Conservation (phyloP, 129 eudicot genomes). For the Tanacetum coccineum region DNA sequence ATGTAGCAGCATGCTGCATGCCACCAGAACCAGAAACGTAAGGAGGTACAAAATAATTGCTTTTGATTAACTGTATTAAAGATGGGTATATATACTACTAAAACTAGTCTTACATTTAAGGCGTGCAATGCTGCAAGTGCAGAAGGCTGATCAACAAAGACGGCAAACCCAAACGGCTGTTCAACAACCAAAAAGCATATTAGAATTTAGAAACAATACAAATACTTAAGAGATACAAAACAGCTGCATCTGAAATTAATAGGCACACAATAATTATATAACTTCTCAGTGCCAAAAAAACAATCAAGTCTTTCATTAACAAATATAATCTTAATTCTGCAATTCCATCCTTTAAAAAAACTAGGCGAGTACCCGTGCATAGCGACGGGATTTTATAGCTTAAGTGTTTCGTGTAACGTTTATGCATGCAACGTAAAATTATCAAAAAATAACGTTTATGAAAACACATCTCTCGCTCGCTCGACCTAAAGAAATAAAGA, state of each 20-base stretch:
- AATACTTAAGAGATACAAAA: neutral
- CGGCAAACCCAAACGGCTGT: constrained; percentile 98
- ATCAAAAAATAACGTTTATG: too few species aligned
- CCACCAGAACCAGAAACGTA: neutral
- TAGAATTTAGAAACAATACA: constrained; percentile 13
- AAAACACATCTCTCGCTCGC: too few species aligned
- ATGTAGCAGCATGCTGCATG: neutral
- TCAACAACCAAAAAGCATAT: constrained; percentile 21
- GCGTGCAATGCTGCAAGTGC: constrained; percentile 85
- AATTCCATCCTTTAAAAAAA: too few species aligned
- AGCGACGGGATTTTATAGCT: too few species aligned
- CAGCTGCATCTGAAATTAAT: neutral
- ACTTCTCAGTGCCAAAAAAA: too few species aligned
- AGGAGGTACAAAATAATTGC: neutral
- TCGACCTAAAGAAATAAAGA: too few species aligned
- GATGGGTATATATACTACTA: neutral
- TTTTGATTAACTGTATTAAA: neutral
- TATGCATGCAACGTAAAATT: too few species aligned
- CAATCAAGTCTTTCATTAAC: too few species aligned
- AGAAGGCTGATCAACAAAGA: constrained; percentile 83
- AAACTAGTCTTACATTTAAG: constrained; percentile 61
- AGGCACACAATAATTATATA: neutral
- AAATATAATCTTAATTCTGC: too few species aligned
- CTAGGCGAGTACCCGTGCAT: too few species aligned
- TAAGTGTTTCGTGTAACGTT: too few species aligned